These are phyloP conservation scores for Coniosporium tulheliwenetii DNA, from an alignment of 2,329 filamentous ascomycete genomes.

Conservation along the genomic window DNA sequence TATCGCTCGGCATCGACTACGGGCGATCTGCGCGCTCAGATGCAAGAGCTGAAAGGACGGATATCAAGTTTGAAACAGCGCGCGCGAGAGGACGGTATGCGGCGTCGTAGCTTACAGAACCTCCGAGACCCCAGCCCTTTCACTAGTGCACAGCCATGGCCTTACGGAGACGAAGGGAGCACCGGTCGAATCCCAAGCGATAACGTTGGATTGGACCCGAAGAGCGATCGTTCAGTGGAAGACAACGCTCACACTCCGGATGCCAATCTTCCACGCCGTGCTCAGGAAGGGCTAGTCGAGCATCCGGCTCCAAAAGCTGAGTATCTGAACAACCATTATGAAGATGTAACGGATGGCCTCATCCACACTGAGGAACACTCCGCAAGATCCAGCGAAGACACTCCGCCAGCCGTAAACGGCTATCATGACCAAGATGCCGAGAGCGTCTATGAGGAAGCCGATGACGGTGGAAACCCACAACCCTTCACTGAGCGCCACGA, in stretches of 20 bases:
- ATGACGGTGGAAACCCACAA: conserved; percentile 13
- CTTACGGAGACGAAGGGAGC: conserved; percentile 22
- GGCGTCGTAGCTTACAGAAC: conserved; percentile 61
- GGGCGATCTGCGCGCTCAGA: conserved; percentile 64
- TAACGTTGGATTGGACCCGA: not conserved
- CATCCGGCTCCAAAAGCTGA: conserved; percentile 4
- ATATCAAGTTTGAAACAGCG: conserved; percentile 68
- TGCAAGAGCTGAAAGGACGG: conserved; percentile 71
- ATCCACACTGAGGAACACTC: too few relatives aligned
- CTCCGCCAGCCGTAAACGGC: conserved; percentile 9
- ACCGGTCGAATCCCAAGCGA: not conserved
- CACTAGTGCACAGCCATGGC: conserved; percentile 52
- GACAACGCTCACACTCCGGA: not conserved
- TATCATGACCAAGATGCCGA: conserved; percentile 9
- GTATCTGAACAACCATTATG: conserved; percentile 10
- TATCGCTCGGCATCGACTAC: conserved; percentile 56
- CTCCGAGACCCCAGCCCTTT: conserved; percentile 65
- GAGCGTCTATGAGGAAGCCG: conserved; percentile 31
- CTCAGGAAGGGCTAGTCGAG: too few relatives aligned
- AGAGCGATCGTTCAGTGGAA: not conserved
- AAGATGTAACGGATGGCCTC: too few relatives aligned
- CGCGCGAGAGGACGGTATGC: conserved; percentile 62
- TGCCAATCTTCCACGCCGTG: not conserved
- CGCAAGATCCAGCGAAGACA: conserved; percentile 5
- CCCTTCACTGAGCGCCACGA: conserved; percentile 51